These are phyloP conservation scores for Primulina tabacum DNA, from an alignment of 257 asterid genomes.

Conservation along the genomic window DNA sequence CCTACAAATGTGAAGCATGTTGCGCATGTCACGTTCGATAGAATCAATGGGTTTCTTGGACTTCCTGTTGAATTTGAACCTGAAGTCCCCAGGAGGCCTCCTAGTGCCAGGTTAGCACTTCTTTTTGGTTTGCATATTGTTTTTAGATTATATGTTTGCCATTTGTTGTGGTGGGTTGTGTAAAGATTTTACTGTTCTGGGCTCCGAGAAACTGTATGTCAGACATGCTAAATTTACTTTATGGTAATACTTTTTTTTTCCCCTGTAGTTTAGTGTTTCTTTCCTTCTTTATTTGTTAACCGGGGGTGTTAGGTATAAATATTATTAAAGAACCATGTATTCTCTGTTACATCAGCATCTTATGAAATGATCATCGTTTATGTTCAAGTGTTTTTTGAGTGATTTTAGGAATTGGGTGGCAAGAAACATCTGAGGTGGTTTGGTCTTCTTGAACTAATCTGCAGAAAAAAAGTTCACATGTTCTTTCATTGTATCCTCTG, in stretches of 20 bases:
- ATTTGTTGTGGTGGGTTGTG: too few species aligned
- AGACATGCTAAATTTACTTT: too few species aligned
- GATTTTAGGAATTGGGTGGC: neutral
- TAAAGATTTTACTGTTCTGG: too few species aligned
- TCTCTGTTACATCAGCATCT: slow-evolving; percentile 4
- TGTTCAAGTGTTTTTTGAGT: neutral
- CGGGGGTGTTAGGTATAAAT: neutral
- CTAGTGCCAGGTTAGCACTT: slow-evolving; percentile 52
- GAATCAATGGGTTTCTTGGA: slow-evolving; percentile 61
- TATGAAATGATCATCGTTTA: neutral
- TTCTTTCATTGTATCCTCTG: neutral
- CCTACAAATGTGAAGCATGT: slow-evolving; percentile 62
- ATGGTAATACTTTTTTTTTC: neutral
- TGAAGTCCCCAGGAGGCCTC: slow-evolving; percentile 59
- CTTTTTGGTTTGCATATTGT: neutral
- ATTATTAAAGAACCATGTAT: neutral
- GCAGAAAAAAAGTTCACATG: too few species aligned
- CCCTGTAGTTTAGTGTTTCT: neutral
- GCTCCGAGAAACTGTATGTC: too few species aligned
- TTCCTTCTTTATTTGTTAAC: neutral
- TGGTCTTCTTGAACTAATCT: neutral
- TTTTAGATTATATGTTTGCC: too few species aligned
- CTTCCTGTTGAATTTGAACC: slow-evolving; percentile 70
- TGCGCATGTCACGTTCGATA: slow-evolving; percentile 61
- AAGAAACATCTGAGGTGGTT: neutral